Evolutionary conservation across 805 yeast species (phyloP), one percentile per base, ranked within the genome.

Genomic region (Naumovozyma castellii): DNA sequence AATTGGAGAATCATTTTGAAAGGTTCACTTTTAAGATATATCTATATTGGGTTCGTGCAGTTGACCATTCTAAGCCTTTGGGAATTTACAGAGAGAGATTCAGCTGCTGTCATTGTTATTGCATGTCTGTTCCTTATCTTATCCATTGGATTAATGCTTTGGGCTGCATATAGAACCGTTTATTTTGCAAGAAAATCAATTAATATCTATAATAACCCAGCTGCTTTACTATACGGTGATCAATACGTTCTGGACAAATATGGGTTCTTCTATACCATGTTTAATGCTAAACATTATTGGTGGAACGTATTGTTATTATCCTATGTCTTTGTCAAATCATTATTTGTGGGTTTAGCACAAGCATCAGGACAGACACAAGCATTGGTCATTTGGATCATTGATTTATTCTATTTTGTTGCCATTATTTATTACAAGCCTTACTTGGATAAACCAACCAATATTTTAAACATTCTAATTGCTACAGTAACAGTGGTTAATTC

Each of bases 191-290:
- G 64, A 38, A 57, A 57, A 40, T 86, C 96, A 0, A 65, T 76
- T 35, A 56, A 57, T 22, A 61, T 69, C 36, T 78, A 73, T 54
- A 76, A 79, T 37, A 87, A 88, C 50, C 87, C 96, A 0, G 95
- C 95, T 18, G 94, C 88, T 34, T 62, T 85, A 43, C 67, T 88
- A 41, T 88, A 85, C 54, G 94, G 95, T 43, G 83, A 88, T 53
- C 69, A 78, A 35, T 64, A 66, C 22, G 70, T 84, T 29, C 71
- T 87, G 55, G 74, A 80, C 66, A 81, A 80, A 56, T 87, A 80
- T 57, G 96, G 96, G 0, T 88, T 81, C 63, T 76, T 87, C 53
- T 88, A 87, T 65, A 82, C 94, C 13, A 86, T 85, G 87, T 87
- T 81, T 62, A 74, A 75, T 47, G 94, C 95, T 16, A 69, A 67